phyloP scores from a whole-genome alignment of 768 basidiomycete species.

The Mycena belliarum region DNA sequence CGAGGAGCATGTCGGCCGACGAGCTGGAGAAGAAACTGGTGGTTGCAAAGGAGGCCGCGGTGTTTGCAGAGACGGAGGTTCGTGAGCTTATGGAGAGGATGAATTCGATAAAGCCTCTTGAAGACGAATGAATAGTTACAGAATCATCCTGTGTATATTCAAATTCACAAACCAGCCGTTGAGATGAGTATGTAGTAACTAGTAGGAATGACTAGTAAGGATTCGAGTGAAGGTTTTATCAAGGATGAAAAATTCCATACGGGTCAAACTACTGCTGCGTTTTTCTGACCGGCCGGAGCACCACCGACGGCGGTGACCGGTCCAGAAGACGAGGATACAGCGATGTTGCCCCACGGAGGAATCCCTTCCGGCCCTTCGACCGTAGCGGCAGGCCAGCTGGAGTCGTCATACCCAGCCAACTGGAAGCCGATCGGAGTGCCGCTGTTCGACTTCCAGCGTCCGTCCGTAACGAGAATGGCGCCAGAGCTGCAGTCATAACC shows the following conservation, averaged over 20 bases:
- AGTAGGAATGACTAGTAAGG: too few relatives aligned
- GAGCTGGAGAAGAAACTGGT: constrained; percentile 76
- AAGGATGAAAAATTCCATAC: too few relatives aligned
- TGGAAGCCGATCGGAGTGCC: constrained; percentile 14
- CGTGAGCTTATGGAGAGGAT: constrained; percentile 73
- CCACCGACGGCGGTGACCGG: neutral
- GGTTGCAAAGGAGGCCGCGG: constrained; percentile 70
- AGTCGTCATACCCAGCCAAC: constrained; percentile 21
- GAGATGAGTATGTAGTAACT: too few relatives aligned
- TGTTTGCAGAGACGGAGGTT: constrained; percentile 73
- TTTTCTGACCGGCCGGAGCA: neutral
- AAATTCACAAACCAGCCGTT: too few relatives aligned
- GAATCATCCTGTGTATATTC: too few relatives aligned
- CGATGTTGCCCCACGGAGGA: neutral
- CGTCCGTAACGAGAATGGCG: constrained; percentile 23
- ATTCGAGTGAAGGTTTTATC: too few relatives aligned
- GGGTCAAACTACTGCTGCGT: too few relatives aligned
- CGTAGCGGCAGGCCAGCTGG: constrained; percentile 23
- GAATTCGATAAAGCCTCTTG: constrained; percentile 54
- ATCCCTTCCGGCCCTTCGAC: constrained; percentile 13
- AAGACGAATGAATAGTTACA: too few relatives aligned
- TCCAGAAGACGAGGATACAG: neutral
- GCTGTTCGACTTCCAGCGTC: constrained; percentile 26
- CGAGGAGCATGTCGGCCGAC: constrained; percentile 59
- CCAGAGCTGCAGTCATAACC: constrained; percentile 15